Percentiles rank a stretch among this genome's conserved stretches.
These are phyloP conservation scores for Rhizoctonia solani DNA, from an alignment of 1,284 basidiomycete species.

Conservation along the genomic window DNA sequence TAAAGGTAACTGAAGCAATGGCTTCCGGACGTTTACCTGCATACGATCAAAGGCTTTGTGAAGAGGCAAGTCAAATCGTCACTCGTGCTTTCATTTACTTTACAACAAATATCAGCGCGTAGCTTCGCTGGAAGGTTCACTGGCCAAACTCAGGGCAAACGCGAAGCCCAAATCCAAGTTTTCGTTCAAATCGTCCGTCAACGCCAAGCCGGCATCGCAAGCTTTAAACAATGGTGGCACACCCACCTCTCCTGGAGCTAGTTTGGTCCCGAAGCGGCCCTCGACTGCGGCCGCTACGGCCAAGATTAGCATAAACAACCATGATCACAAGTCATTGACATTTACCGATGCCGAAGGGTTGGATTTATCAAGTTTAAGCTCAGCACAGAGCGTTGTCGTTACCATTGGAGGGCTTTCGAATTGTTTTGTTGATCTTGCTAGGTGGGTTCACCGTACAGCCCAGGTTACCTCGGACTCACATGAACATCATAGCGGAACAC, in stretches of 20 bases:
- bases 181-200: conserved; percentile 16
- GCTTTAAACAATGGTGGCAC: background rate
- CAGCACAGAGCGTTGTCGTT: conserved; percentile 6
- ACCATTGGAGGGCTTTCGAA: conserved; percentile 7
- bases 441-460: background rate
- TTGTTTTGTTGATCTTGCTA: conserved; percentile 22
- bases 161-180: conserved; percentile 32
- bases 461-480: too few relatives aligned
- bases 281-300: background rate
- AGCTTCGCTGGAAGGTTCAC: conserved; percentile 7
- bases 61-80: background rate
- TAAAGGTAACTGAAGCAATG: conserved; percentile 16
- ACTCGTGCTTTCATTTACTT: background rate
- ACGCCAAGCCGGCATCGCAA: background rate
- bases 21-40: conserved; percentile 7
- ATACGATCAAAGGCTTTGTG: conserved; percentile 27
- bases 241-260: background rate
- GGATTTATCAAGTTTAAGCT: background rate
- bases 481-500: background rate
- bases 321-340: background rate
- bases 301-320: background rate
- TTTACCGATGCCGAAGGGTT: background rate
- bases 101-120: background rate
- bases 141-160: background rate
- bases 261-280: too few relatives aligned